These are phyloP conservation scores for Talaromyces ruber DNA, from an alignment of 495 filamentous ascomycete species.

Conservation along the genomic window DNA sequence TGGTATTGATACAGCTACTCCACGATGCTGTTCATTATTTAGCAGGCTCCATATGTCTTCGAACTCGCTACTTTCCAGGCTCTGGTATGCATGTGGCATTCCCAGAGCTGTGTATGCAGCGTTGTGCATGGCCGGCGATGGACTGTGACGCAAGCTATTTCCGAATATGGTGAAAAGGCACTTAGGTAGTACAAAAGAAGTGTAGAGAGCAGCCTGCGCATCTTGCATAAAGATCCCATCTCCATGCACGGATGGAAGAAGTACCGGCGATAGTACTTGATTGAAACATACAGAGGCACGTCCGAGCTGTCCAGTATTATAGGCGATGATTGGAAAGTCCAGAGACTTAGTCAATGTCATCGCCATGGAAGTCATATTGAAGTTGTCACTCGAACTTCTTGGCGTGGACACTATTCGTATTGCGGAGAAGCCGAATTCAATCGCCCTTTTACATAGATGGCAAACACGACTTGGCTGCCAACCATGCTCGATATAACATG, in stretches of 20 bases:
- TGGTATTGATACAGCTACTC: no score
- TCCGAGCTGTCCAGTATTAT: constrained; percentile 40
- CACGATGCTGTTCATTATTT: no score
- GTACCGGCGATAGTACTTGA: constrained; percentile 50
- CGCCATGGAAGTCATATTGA: no score
- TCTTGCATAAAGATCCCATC: constrained; percentile 29
- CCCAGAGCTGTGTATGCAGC: constrained; percentile 54
- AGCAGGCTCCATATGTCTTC: no score
- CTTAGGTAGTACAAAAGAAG: constrained; percentile 32
- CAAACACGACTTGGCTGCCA: no score
- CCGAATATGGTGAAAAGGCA: constrained; percentile 46
- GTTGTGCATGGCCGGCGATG: constrained; percentile 64
- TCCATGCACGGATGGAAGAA: neutral
- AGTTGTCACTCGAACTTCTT: no score
- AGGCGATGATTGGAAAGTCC: constrained; percentile 12
- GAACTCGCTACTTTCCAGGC: constrained; percentile 24
- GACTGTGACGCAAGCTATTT: constrained; percentile 54
- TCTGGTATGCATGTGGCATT: constrained; percentile 57
- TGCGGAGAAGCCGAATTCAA: no score
- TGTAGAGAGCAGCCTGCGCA: no score
- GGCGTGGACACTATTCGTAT: no score
- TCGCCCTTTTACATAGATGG: no score
- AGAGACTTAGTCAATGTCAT: no score
- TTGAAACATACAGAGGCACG: constrained; percentile 49
- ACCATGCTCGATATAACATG: no score